Percentiles rank a stretch among this genome's conserved stretches.
These are phyloP conservation scores for Psilocybe azurescens DNA, from an alignment of 768 basidiomycete genomes.

Conservation along the genomic window DNA sequence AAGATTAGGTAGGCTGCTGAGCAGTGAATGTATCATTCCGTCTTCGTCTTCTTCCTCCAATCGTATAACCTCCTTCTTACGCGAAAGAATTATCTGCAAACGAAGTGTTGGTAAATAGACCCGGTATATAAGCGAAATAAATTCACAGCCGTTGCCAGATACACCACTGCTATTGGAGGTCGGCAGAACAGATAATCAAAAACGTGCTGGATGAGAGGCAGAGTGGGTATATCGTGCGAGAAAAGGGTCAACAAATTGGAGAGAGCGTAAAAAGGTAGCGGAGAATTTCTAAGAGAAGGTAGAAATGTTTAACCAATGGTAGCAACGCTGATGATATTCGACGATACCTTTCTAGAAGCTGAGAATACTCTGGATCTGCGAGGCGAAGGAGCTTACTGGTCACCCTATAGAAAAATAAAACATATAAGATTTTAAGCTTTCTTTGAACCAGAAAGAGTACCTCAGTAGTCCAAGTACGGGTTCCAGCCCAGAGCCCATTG, in stretches of 20 bases:
- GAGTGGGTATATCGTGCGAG: conserved; percentile 89
- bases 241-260: conserved; percentile 92
- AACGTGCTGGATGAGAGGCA: conserved; percentile 88
- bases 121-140: not conserved
- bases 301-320: not conserved
- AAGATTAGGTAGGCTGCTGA: conserved; percentile 69
- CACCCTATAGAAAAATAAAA: conserved; percentile 48
- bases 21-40: conserved; percentile 80
- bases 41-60: conserved; percentile 77
- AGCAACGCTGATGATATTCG: conserved; percentile 2
- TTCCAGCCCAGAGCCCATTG: conserved; percentile 86
- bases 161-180: conserved; percentile 82
- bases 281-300: conserved; percentile 56
- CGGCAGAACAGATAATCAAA: conserved; percentile 90
- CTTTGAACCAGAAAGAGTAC: conserved; percentile 34
- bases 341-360: conserved; percentile 69
- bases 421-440: not conserved
- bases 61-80: conserved; percentile 67
- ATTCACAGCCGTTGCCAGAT: conserved; percentile 83
- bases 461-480: conserved; percentile 83
- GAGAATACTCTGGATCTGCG: conserved; percentile 72
- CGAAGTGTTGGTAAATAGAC: not conserved
- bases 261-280: conserved; percentile 88
- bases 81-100: conserved; percentile 69
- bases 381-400: conserved; percentile 75